phyloP scores from a whole-genome alignment of 2,329 filamentous ascomycete species.

The Pyrenochaeta sp. region DNA sequence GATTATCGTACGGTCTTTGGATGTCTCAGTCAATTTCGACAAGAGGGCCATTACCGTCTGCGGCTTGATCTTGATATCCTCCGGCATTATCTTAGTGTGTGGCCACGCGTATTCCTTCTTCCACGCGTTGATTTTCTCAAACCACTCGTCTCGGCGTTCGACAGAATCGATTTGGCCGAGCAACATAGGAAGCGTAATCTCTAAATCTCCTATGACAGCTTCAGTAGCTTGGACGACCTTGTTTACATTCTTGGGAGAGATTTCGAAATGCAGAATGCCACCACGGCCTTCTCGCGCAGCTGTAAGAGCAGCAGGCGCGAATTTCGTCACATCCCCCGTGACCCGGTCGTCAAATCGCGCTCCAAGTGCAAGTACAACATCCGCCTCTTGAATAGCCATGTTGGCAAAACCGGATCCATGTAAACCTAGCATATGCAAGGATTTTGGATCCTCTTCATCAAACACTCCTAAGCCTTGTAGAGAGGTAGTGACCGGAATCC shows the following conservation, averaged over 20 bases:
- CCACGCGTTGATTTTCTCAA: conserved; percentile 86
- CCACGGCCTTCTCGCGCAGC: conserved; percentile 86
- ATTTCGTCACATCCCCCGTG: conserved; percentile 80
- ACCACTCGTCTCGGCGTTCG: conserved; percentile 81
- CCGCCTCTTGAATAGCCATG: conserved; percentile 96
- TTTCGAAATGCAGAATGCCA: conserved; percentile 96
- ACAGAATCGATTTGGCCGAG: conserved; percentile 73
- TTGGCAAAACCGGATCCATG: conserved; percentile 97
- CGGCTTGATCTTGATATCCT: conserved; percentile 86
- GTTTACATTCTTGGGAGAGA: conserved; percentile 99
- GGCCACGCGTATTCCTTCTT: conserved; percentile 89
- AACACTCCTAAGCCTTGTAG: conserved; percentile 91
- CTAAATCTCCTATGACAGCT: conserved; percentile 92
- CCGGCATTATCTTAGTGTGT: conserved; percentile 81
- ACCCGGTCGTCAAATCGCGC: conserved; percentile 97
- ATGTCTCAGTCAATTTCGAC: conserved; percentile 79
- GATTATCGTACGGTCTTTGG: conserved; percentile 86
- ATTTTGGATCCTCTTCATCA: conserved; percentile 92
- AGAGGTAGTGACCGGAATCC: conserved; percentile 94
- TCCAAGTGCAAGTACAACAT: conserved; percentile 93
- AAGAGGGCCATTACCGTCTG: conserved; percentile 92
- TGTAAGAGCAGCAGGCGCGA: conserved; percentile 84
- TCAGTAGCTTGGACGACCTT: conserved; percentile 97
- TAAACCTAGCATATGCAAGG: conserved; percentile 98
- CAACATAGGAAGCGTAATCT: conserved; percentile 77